Percentiles rank a stretch among this genome's conserved stretches.
phyloP scores from a whole-genome alignment of 345 rosid species.

The Rhodamnia rubescens region DNA sequence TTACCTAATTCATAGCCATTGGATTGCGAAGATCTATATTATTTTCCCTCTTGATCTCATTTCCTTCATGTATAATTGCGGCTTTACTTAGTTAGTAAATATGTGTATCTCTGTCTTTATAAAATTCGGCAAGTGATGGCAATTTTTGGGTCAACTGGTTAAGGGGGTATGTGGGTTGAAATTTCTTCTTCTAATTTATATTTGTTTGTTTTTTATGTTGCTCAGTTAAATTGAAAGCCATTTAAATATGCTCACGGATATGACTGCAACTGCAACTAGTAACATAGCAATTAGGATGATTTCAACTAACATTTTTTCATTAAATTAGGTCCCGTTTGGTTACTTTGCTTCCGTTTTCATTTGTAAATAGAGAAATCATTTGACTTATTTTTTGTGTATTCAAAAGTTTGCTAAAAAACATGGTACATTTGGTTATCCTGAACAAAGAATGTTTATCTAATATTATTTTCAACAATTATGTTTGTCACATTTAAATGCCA shows the following conservation, averaged over 20 bases:
- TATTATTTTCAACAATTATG: neutral
- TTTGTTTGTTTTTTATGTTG: neutral
- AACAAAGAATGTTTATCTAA: neutral
- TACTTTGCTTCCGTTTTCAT: neutral
- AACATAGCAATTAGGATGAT: neutral
- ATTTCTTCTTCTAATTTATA: no score
- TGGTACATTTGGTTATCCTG: neutral
- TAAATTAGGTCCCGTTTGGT: neutral
- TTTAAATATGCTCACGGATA: neutral
- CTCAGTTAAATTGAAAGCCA: neutral
- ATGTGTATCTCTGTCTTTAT: no score
- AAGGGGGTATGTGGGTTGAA: no score
- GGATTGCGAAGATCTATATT: no score
- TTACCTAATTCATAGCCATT: no score
- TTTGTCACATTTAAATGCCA: neutral
- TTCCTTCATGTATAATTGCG: no score
- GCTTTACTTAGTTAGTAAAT: no score
- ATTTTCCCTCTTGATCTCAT: no score
- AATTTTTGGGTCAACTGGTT: no score
- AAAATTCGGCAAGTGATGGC: no score
- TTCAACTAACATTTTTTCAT: neutral
- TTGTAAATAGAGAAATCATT: neutral
- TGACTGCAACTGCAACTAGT: neutral
- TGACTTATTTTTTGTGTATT: neutral
- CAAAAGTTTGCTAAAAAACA: neutral